Evolutionary conservation across 2,329 filamentous ascomycete genomes (phyloP).

Genomic region (Aspergillus ibericus): DNA sequence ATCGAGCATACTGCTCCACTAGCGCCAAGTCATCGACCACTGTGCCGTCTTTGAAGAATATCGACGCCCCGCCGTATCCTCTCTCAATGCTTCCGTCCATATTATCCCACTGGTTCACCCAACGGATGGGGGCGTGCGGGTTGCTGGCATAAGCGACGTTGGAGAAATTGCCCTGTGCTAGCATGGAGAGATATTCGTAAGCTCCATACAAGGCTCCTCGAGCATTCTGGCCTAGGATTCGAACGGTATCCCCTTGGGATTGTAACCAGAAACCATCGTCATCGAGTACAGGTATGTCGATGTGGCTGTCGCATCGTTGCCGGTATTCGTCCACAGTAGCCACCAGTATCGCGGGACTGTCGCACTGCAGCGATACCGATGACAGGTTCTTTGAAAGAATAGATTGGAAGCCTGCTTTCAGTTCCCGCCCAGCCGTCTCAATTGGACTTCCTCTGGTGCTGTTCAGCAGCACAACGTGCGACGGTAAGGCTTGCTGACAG

Average conservation of each 20-base stretch:
- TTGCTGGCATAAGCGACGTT: constrained; percentile 52
- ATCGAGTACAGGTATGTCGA: constrained; percentile 28
- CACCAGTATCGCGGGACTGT: constrained; percentile 26
- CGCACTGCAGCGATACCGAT: constrained; percentile 29
- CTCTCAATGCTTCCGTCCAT: constrained; percentile 66
- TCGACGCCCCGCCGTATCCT: constrained; percentile 66
- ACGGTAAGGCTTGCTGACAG: constrained; percentile 47
- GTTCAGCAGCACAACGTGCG: constrained; percentile 56
- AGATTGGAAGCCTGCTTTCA: constrained; percentile 57
- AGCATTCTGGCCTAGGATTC: constrained; percentile 66
- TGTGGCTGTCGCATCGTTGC: constrained; percentile 19
- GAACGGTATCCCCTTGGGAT: constrained; percentile 48
- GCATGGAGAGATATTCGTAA: constrained; percentile 66
- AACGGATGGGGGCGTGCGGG: constrained; percentile 63
- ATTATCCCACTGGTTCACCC: constrained; percentile 75
- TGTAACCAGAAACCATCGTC: constrained; percentile 61
- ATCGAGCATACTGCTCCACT: constrained; percentile 62
- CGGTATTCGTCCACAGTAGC: constrained; percentile 35
- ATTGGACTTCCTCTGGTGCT: constrained; percentile 56
- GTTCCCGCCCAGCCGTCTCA: constrained; percentile 59
- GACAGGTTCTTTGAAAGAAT: constrained; percentile 56
- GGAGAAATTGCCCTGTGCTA: constrained; percentile 61
- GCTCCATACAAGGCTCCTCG: constrained; percentile 68
- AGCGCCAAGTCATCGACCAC: constrained; percentile 62
- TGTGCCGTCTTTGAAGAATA: constrained; percentile 63